phyloP scores from a whole-genome alignment of 2,329 filamentous ascomycete genomes.

The Xylariaceae sp. region DNA sequence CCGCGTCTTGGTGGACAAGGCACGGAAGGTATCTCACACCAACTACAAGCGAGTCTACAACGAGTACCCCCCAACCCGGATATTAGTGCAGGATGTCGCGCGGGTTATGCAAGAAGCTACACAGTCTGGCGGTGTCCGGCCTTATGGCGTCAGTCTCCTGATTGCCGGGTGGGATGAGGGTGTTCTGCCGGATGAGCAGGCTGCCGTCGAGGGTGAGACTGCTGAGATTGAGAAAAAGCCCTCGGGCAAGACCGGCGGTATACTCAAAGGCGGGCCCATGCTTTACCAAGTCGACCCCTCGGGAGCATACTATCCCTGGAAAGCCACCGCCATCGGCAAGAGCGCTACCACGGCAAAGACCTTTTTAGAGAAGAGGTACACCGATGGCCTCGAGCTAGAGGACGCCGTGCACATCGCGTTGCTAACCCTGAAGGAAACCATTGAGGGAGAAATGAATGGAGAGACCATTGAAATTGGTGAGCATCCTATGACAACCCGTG shows the following conservation, averaged over 20 bases:
- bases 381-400: constrained; percentile 92
- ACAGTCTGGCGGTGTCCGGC: constrained; percentile 93
- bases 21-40: constrained; percentile 96
- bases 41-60: constrained; percentile 99
- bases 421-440: constrained; percentile 96
- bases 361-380: constrained; percentile 98
- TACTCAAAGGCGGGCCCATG: constrained; percentile 92
- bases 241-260: constrained; percentile 86
- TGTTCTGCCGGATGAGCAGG: constrained; percentile 77
- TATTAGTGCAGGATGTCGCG: constrained; percentile 97
- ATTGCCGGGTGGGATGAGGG: constrained; percentile 98
- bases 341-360: constrained; percentile 98
- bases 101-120: constrained; percentile 98
- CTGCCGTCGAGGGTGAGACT: constrained; percentile 54
- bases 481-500: constrained; percentile 29
- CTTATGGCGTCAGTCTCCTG: constrained; percentile 92
- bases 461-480: constrained; percentile 96
- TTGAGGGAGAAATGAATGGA: constrained; percentile 98
- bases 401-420: constrained; percentile 98
- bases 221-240: constrained; percentile 58
- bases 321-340: constrained; percentile 98
- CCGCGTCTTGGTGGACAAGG: constrained; percentile 93
- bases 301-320: constrained; percentile 98
- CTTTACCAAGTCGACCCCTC: constrained; percentile 99
- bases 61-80: constrained; percentile 98